Percentiles rank a stretch among this genome's conserved stretches.
Conservation (phyloP, 2,329 filamentous ascomycete genomes). For the Aspergillus clavatus region DNA sequence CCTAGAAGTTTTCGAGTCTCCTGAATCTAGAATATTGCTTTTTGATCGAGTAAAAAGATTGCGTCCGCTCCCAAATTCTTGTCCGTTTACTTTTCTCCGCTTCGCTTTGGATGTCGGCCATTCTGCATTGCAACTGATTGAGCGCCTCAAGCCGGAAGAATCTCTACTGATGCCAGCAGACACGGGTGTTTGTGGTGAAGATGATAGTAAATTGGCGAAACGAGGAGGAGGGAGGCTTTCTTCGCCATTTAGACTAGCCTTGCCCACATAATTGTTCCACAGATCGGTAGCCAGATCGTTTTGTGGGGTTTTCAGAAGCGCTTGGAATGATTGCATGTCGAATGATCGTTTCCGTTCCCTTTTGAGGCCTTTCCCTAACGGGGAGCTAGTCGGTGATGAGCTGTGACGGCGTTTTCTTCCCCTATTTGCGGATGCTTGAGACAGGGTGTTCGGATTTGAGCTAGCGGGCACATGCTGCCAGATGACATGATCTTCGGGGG, state of each 20-base stretch:
- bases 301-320: constrained; percentile 60
- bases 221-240: constrained; percentile 51
- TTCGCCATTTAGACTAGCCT: constrained; percentile 42
- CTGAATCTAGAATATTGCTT: constrained; percentile 37
- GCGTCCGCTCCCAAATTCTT: constrained; percentile 44
- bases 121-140: constrained; percentile 64
- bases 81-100: constrained; percentile 55
- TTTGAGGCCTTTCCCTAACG: constrained; percentile 44
- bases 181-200: constrained; percentile 62
- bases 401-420: constrained; percentile 66
- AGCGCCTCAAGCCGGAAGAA: constrained; percentile 54
- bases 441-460: constrained; percentile 41
- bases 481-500: constrained; percentile 57
- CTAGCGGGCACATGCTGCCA: constrained; percentile 51
- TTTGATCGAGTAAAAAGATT: constrained; percentile 40
- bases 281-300: constrained; percentile 69
- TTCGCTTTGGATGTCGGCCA: constrained; percentile 62
- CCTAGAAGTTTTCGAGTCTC: constrained; percentile 41
- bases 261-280: constrained; percentile 68
- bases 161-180: constrained; percentile 41
- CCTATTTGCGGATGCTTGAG: constrained; percentile 43
- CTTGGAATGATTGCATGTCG: constrained; percentile 56
- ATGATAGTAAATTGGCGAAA: constrained; percentile 62
- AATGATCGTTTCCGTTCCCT: constrained; percentile 42
- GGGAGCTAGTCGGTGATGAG: constrained; percentile 68